Evolutionary conservation across 179 eudicot genomes (phyloP), one percentile per base, ranked within the genome.

Genomic region (Silene coronaria): DNA sequence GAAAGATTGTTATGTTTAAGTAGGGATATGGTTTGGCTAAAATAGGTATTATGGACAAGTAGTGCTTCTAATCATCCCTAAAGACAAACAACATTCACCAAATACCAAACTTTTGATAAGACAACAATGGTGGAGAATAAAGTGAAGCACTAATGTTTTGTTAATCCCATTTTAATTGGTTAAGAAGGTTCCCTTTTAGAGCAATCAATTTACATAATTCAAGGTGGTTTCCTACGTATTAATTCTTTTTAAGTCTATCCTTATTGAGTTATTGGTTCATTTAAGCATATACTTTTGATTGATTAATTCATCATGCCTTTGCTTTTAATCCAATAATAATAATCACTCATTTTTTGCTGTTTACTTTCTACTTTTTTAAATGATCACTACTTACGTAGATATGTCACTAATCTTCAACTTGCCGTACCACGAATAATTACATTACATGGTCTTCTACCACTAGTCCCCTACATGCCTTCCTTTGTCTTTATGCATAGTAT

Each of bases 51-150:
- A 22, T 72, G 70, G 57, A 77, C 23, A 34, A 74, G 22, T 74
- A 78, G 81, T 77, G 76, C 72, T 69, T 70, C 83, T 85, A 86
- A 85, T 87, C 73, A 90, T 86, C 87, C 87, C 77, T 76, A 81
- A 85, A 46, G 91, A 83, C 89, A 88, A 77, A 85, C 71, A 82
- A 84, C 84, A 74, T 76, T 57, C 72, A 89, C 87, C 91, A 89
- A 91, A 88, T 80, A 76, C 88, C 90, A 67, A 75, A 80, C 76
- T 73, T 63, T 46, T 78, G 85, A 82, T 63, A 83, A 34, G 92
- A 87, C 91, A 82, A 87, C 89, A 82, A 36, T 83, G 81, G 90
- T 91, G 97, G 92, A 87, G 80, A 79, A 87, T 85, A 91, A 85
- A 90, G 85, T 74, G 80, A 78, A 80, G 76, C 76, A 80, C 83